phyloP scores from a whole-genome alignment of 148 eudicot species.

The Vaccinium myrtillus region DNA sequence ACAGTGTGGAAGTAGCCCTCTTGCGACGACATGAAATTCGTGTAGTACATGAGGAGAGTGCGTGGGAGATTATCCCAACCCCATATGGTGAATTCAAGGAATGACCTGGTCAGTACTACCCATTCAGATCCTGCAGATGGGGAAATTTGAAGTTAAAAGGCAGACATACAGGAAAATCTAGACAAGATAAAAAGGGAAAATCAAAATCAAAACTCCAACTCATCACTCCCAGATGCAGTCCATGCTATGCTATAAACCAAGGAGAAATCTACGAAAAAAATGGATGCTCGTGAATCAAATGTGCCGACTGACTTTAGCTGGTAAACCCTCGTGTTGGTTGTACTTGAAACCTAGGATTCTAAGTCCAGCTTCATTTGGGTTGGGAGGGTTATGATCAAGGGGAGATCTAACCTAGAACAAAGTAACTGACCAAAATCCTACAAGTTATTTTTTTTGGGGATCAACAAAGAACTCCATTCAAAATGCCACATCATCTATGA shows the following conservation, averaged over 20 bases:
- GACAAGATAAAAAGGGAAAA: not conserved
- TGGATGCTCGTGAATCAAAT: not conserved
- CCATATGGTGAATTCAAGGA: slow-evolving; percentile 85
- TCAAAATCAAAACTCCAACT: not conserved
- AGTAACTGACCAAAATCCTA: not conserved
- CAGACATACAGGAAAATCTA: not conserved
- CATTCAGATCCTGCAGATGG: slow-evolving; percentile 68
- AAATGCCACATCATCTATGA: not conserved
- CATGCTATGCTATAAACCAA: not conserved
- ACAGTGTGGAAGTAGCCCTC: slow-evolving; percentile 96
- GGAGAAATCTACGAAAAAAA: not conserved
- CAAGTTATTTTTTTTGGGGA: not conserved
- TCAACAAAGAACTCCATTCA: not conserved
- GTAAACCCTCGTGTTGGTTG: not conserved
- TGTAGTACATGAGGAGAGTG: slow-evolving; percentile 85
- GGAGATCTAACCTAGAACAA: not conserved
- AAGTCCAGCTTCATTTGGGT: not conserved
- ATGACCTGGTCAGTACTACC: slow-evolving; percentile 73
- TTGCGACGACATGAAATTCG: slow-evolving; percentile 68
- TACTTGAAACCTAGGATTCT: not conserved
- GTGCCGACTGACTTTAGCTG: not conserved
- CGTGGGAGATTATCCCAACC: slow-evolving; percentile 99
- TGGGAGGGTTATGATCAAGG: not conserved
- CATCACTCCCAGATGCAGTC: not conserved
- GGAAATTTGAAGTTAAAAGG: not conserved